Evolutionary conservation across 768 basidiomycete genomes (phyloP), one percentile per base, ranked within the genome.

Genomic region (Clitopilus hobsonii): DNA sequence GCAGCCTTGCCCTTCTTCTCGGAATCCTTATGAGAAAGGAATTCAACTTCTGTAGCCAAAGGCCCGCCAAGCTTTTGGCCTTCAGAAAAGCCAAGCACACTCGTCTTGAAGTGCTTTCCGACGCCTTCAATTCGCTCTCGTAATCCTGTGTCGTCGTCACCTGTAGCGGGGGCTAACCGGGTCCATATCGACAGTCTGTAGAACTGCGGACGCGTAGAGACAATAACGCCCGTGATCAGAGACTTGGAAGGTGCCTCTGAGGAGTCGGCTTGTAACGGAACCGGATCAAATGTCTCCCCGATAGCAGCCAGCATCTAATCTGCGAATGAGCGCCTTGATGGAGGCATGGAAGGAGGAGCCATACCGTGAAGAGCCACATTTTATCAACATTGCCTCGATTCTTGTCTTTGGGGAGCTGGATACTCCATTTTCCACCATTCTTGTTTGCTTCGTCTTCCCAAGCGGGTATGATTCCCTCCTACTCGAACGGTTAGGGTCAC

Each of bases 131-230:
- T 90, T 53, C 94, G 83, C 67, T 89, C 84, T 53, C 85, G 83
- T 61, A 96, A 74, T 10, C 65, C 65, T 57, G 27, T 27, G 49
- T 80, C 80, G 5, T 81, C 81, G n/a, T 80, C 80, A 13, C 61
- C 45, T 5, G 68, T 64, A 5, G 75, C 64, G 28, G 92, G 89
- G 4, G 96, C 90, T 28, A 85, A 73, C 36, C 96, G 84, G 49
- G 97, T 99, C 97, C 97, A 99, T 77, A 99, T 96, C 60, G 92
- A 94, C 63, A 99, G 71, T 38, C 97, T 89, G 76, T 94, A 99
- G 71, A 98, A 98, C 71, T 89, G 86, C 55, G 92, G 94, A 60
- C 97, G 88, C 41, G 91, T 87, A 4, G 92, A 95, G 47, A 98
- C 88, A 63, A 99, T 98, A 51, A 97, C 94, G 50, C 94, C 94